Conservation (phyloP, 23 red algal genomes). For the Gracilaria caudata region DNA sequence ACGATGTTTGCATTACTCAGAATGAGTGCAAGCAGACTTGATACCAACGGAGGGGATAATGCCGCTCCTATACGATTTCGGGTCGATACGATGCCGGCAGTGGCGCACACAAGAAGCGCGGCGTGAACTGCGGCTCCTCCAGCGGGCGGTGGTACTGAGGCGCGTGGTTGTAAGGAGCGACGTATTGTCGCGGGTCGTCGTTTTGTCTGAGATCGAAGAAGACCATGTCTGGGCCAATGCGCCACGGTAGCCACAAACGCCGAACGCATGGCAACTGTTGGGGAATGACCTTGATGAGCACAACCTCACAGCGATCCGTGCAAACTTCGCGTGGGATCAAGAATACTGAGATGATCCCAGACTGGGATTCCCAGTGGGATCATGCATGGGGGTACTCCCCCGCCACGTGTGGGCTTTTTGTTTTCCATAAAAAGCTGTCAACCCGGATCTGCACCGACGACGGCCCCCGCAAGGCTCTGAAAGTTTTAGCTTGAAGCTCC, state of each 20-base stretch:
- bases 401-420: too few relatives aligned
- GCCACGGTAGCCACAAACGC: neutral
- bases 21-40: slow-evolving; percentile 64
- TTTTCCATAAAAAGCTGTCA: too few relatives aligned
- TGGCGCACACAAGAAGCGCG: slow-evolving; percentile 40
- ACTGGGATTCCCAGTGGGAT: too few relatives aligned
- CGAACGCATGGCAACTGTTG: neutral
- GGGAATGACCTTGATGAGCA: neutral
- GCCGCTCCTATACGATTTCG: slow-evolving; percentile 55
- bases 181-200: neutral
- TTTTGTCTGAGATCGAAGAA: neutral
- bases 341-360: too few relatives aligned
- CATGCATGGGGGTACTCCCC: too few relatives aligned
- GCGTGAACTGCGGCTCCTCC: neutral
- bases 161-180: neutral
- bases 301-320: too few relatives aligned
- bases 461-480: too few relatives aligned
- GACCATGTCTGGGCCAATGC: neutral
- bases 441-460: too few relatives aligned
- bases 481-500: too few relatives aligned
- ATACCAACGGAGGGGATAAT: slow-evolving; percentile 76
- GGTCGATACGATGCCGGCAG: slow-evolving; percentile 49
- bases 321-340: too few relatives aligned
- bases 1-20: slow-evolving; percentile 53
- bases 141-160: neutral